Evolutionary conservation across 2,329 filamentous ascomycete genomes (phyloP), one percentile per base, ranked within the genome.

Genomic region (Sporothrix globosa): DNA sequence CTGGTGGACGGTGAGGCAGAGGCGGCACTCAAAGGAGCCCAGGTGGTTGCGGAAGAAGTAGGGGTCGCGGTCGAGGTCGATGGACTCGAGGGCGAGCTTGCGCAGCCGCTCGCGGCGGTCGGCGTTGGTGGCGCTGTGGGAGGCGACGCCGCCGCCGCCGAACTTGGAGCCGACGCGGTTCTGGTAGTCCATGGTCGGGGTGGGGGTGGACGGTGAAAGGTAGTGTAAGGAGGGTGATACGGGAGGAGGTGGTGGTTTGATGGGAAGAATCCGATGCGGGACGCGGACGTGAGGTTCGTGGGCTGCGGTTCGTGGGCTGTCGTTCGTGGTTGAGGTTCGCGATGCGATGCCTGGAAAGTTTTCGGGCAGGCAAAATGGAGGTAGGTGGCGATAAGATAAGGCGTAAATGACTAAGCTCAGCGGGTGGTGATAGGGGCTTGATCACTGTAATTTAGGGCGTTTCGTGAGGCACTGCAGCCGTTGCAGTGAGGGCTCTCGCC

Each of bases 1-100:
- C 78, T 99, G 96, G 85, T 99, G 96, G 4, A 98, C 95, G 0
- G 96, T 99, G 34, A 99, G 85, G 78, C 96, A 99, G 53, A 99
- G 91, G 41, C 96, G 92, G 81, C 96, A 99, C 82, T 99, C 96
- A 82, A 97, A 99, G 78, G 91, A 96, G 78, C 96, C 96, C 77
- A 98, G 92, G 82, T 99, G 95, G 85, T 99, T 99, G 81, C 97
- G 97, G 90, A 99, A 99, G 85, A 98, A 97, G 87, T 98, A 99
- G 0, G 96, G 96, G 83, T 99, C 96, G 83, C 97, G 98, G 83
- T 98, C 96, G 73, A 98, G 92, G 84, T 98, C 95, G 85, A 99
- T 99, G 70, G 93, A 96, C 83, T 99, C 96, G 78, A 99, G 92
- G 71, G 96, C 96, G 78, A 99, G 93, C 84, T 97, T 97, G 81